Conservation (phyloP, 2,329 filamentous ascomycete species). For the Hypoxylon rubiginosum region DNA sequence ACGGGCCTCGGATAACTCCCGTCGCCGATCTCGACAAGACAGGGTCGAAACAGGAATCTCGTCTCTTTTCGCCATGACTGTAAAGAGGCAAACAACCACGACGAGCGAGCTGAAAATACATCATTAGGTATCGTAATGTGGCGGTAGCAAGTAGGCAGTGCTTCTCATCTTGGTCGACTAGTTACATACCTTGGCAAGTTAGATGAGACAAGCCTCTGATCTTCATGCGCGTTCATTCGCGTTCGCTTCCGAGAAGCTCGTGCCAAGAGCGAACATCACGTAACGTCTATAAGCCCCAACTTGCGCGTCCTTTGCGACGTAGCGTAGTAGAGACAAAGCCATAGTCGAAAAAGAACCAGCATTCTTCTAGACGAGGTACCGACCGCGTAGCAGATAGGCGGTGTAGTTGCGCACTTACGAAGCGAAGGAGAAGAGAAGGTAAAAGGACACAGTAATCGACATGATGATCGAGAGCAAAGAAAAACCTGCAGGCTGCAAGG, state of each 20-base stretch:
- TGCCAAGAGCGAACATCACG: constrained; percentile 24
- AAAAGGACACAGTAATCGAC: constrained; percentile 19
- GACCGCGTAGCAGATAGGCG: constrained; percentile 27
- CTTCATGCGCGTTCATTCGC: constrained; percentile 2
- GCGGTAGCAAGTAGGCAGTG: constrained; percentile 23
- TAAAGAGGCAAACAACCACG: constrained; percentile 23
- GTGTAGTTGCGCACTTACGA: constrained; percentile 25
- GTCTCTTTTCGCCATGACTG: constrained; percentile 3
- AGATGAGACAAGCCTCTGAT: constrained; percentile 1
- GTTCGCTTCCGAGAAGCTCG: constrained; percentile 22
- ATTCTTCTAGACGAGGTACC: constrained; percentile 1
- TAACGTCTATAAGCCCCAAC: constrained; percentile 16
- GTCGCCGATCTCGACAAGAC: constrained; percentile 2
- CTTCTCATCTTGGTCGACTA: constrained; percentile 8
- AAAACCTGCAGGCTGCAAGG: constrained; percentile 7
- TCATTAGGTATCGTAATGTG: constrained; percentile 25
- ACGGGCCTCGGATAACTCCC: background rate
- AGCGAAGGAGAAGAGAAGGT: constrained; percentile 10
- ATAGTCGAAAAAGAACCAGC: constrained; percentile 13
- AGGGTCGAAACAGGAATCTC: background rate
- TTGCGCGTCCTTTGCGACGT: constrained; percentile 37
- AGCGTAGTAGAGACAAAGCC: constrained; percentile 22
- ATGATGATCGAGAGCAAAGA: constrained; percentile 10
- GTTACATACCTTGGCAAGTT: constrained; percentile 4
- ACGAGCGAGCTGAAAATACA: constrained; percentile 7